Conservation (phyloP, 805 yeast species). For the Zygosaccharomyces gambellarensis region DNA sequence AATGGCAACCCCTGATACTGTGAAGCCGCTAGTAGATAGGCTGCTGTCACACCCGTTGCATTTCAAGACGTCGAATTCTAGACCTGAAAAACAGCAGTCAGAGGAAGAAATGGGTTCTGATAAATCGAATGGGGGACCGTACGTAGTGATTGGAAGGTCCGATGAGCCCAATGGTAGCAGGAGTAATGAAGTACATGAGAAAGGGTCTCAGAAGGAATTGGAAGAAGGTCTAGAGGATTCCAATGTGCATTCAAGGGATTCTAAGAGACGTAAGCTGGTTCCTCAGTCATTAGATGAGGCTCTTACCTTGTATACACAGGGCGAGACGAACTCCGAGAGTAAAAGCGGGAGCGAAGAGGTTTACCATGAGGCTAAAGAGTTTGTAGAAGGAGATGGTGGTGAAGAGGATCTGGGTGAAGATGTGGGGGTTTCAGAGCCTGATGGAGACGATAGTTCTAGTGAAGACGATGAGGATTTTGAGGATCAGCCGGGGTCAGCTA, state of each 20-base stretch:
- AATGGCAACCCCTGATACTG: constrained; percentile 28
- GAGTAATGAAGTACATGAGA: constrained; percentile 9
- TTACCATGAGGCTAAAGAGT: constrained; percentile 26
- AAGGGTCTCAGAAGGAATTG: constrained; percentile 30
- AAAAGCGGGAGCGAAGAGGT: constrained; percentile 14
- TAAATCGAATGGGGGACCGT: constrained; percentile 45
- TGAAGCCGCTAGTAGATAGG: constrained; percentile 56
- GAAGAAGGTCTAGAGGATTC: constrained; percentile 1
- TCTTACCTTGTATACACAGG: constrained; percentile 35
- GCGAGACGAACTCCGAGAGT: not conserved
- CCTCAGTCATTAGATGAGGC: constrained; percentile 48
- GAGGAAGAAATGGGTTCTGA: constrained; percentile 52
- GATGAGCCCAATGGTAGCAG: constrained; percentile 3
- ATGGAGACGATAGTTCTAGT: constrained; percentile 29
- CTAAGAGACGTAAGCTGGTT: constrained; percentile 54
- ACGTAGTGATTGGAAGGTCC: constrained; percentile 39
- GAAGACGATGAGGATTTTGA: constrained; percentile 33
- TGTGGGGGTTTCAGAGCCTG: constrained; percentile 23
- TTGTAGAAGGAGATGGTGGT: constrained; percentile 23
- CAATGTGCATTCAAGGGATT: constrained; percentile 47
- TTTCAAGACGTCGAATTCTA: constrained; percentile 43
- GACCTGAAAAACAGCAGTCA: not conserved
- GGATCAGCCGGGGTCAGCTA: constrained; percentile 24
- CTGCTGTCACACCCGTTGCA: constrained; percentile 55
- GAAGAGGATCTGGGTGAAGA: constrained; percentile 35